Evolutionary conservation across 2,329 filamentous ascomycete genomes (phyloP).

Genomic region (Fusarium begoniae): DNA sequence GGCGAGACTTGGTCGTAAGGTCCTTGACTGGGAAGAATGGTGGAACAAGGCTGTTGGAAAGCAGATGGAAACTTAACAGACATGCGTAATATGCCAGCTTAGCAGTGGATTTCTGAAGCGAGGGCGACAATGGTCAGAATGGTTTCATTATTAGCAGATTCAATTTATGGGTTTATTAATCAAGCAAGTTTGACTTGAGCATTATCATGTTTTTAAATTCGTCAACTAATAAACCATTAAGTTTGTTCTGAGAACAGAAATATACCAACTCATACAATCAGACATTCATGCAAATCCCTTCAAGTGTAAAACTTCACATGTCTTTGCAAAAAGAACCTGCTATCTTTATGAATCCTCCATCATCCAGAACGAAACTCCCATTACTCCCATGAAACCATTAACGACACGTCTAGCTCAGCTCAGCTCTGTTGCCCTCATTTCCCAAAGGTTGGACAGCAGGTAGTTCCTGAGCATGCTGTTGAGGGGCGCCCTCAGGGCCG

Average conservation of each 20-base stretch:
- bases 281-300: conserved; percentile 21
- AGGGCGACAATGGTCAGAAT: neutral
- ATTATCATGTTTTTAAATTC: conserved; percentile 21
- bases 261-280: conserved; percentile 26
- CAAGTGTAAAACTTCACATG: neutral
- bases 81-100: neutral
- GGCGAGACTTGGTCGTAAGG: conserved; percentile 73
- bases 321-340: conserved; percentile 17
- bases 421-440: conserved; percentile 46
- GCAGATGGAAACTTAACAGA: conserved; percentile 6
- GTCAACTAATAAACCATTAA: conserved; percentile 14
- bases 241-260: conserved; percentile 25
- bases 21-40: conserved; percentile 81
- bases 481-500: conserved; percentile 9
- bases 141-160: neutral
- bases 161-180: neutral
- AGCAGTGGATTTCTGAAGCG: neutral
- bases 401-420: conserved; percentile 38
- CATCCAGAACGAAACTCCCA: conserved; percentile 2
- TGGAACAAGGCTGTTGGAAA: conserved; percentile 62
- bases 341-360: neutral
- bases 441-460: conserved; percentile 43
- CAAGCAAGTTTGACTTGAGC: neutral
- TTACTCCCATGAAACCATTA: neutral
- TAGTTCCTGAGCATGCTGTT: conserved; percentile 41